Conservation (phyloP, 2,329 filamentous ascomycete genomes). For the Aureobasidium sp. region DNA sequence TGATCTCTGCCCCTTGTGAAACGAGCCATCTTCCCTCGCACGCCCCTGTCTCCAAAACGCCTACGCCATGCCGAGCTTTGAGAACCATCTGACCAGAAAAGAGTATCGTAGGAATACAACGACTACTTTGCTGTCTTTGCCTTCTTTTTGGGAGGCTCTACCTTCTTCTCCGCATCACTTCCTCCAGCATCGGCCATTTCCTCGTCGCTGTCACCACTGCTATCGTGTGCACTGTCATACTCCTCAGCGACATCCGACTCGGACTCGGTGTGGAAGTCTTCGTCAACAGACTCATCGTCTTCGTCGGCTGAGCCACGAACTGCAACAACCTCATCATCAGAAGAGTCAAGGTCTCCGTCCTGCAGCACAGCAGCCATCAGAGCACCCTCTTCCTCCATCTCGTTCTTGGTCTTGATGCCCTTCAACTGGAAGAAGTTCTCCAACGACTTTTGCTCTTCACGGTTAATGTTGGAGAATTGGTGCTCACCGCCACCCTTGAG, state of each 20-base stretch:
- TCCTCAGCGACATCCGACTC: conserved; percentile 97
- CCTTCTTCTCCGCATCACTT: conserved; percentile 41
- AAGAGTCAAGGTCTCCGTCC: conserved; percentile 66
- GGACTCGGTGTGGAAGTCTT: conserved; percentile 87
- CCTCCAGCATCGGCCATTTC: conserved; percentile 57
- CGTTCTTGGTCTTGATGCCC: conserved; percentile 92
- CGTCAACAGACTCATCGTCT: conserved; percentile 89
- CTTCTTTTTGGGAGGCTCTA: conserved; percentile 57
- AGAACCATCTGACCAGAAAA: not conserved
- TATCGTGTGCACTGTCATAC: conserved; percentile 86
- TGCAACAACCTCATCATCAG: conserved; percentile 65
- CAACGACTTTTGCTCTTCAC: conserved; percentile 93
- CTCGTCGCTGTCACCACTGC: conserved; percentile 62
- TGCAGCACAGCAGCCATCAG: conserved; percentile 73
- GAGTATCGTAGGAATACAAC: not conserved
- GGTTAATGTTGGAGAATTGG: conserved; percentile 98
- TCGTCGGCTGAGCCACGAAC: conserved; percentile 91
- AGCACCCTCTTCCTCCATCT: conserved; percentile 81
- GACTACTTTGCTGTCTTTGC: conserved; percentile 37
- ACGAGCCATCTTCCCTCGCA: not conserved
- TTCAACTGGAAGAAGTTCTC: conserved; percentile 97
- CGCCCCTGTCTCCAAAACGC: conserved; percentile 3
- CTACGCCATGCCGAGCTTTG: conserved; percentile 1
- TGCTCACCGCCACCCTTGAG: conserved; percentile 87
- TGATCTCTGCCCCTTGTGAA: not conserved